A percentile compares a stretch with the other conserved stretches of the same genome.
Conservation (phyloP, 2,329 filamentous ascomycete species). For the Aspergillus caelatus region DNA sequence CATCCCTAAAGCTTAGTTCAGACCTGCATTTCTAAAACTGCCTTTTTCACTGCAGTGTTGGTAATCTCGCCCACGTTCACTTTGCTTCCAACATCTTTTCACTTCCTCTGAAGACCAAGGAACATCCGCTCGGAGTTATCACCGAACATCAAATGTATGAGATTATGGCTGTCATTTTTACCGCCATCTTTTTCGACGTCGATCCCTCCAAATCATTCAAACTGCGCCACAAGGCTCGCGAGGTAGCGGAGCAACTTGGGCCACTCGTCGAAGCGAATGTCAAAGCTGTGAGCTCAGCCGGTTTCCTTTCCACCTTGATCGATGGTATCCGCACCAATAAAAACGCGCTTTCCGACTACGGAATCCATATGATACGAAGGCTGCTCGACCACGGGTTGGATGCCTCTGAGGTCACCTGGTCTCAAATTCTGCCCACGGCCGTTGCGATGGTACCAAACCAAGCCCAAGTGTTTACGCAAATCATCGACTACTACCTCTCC, state of each 20-base stretch:
- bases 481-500: conserved; percentile 72
- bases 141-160: conserved; percentile 61
- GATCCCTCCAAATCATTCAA: conserved; percentile 70
- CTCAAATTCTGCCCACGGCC: conserved; percentile 69
- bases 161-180: conserved; percentile 67
- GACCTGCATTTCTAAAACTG: conserved; percentile 6
- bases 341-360: conserved; percentile 64
- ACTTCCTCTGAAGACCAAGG: conserved; percentile 58
- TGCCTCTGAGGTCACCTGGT: conserved; percentile 69
- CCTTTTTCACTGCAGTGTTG: conserved; percentile 36
- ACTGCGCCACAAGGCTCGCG: conserved; percentile 60
- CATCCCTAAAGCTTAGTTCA: conserved; percentile 52
- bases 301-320: conserved; percentile 57
- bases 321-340: conserved; percentile 54
- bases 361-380: conserved; percentile 66
- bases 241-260: conserved; percentile 62
- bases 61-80: conserved; percentile 58
- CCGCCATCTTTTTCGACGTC: conserved; percentile 66
- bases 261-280: conserved; percentile 66
- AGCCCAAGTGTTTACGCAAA: conserved; percentile 70
- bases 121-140: conserved; percentile 56
- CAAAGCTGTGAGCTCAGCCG: conserved; percentile 61
- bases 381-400: conserved; percentile 66
- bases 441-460: conserved; percentile 71
- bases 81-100: conserved; percentile 59